phyloP scores from a whole-genome alignment of 768 basidiomycete genomes.

The Naganishia vaughanmartiniae region DNA sequence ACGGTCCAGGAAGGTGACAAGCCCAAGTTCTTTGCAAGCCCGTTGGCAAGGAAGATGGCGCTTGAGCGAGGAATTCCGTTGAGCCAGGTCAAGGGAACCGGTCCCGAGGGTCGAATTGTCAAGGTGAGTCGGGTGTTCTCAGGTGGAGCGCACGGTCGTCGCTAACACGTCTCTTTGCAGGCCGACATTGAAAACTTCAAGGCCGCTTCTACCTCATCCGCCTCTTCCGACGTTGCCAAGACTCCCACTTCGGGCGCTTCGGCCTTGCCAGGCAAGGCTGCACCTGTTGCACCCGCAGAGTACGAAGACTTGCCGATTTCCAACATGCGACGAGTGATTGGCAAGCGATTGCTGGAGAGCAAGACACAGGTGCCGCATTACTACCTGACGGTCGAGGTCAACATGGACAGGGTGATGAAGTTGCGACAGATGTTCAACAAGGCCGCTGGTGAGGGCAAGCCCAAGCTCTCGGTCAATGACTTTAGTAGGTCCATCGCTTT shows the following conservation, averaged over 20 bases:
- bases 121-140: constrained; percentile 57
- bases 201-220: constrained; percentile 45
- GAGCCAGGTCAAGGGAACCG: constrained; percentile 82
- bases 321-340: constrained; percentile 94
- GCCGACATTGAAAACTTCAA: constrained; percentile 86
- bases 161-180: constrained; percentile 21
- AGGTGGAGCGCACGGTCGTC: background rate
- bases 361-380: constrained; percentile 96
- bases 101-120: constrained; percentile 89
- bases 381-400: constrained; percentile 89
- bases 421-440: constrained; percentile 91
- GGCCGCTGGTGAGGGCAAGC: constrained; percentile 63
- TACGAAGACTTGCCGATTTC: constrained; percentile 86
- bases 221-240: constrained; percentile 55
- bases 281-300: constrained; percentile 56
- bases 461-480: constrained; percentile 93
- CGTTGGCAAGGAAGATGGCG: constrained; percentile 95
- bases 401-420: constrained; percentile 79
- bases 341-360: constrained; percentile 80
- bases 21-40: constrained; percentile 74
- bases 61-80: constrained; percentile 90
- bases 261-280: constrained; percentile 57
- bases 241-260: constrained; percentile 58
- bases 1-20: constrained; percentile 40
- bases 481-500: constrained; percentile 59